These are phyloP conservation scores for Arachnomyces sp. DNA, from an alignment of 2,329 filamentous ascomycete genomes.

Conservation along the genomic window DNA sequence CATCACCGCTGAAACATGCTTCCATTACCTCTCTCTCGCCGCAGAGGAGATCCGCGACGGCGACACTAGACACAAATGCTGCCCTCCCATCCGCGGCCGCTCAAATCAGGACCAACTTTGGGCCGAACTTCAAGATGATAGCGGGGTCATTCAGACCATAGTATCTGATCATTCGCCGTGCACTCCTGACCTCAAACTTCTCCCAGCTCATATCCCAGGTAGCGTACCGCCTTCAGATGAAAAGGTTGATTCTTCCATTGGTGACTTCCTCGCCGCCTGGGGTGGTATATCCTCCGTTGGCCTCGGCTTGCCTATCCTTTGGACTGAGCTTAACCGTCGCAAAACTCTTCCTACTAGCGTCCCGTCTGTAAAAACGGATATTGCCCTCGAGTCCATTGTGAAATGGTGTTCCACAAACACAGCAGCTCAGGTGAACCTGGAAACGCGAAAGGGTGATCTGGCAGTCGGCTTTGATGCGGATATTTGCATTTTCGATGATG, in stretches of 20 bases:
- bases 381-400: slow-evolving; percentile 68
- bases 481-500: slow-evolving; percentile 84
- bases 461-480: slow-evolving; percentile 80
- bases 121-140: slow-evolving; percentile 62
- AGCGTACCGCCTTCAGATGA: slow-evolving; percentile 23
- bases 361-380: slow-evolving; percentile 35
- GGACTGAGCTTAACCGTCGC: slow-evolving; percentile 65
- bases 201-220: slow-evolving; percentile 62
- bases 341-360: slow-evolving; percentile 38
- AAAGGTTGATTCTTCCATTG: slow-evolving; percentile 38
- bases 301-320: slow-evolving; percentile 81
- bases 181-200: slow-evolving; percentile 85
- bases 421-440: slow-evolving; percentile 76
- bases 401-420: slow-evolving; percentile 81
- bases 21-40: slow-evolving; percentile 83
- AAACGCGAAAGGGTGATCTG: slow-evolving; percentile 73
- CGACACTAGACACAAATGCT: slow-evolving; percentile 91
- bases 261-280: slow-evolving; percentile 95
- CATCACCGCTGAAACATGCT: slow-evolving; percentile 91
- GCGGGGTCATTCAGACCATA: slow-evolving; percentile 82
- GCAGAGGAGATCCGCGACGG: slow-evolving; percentile 75
- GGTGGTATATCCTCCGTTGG: slow-evolving; percentile 93
- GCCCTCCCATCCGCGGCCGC: slow-evolving; percentile 77
- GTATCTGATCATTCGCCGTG: slow-evolving; percentile 96
- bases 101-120: slow-evolving; percentile 80